Percentiles rank a stretch among this genome's conserved stretches.
These are phyloP conservation scores for Fagopyrum esculentum DNA, from an alignment of 148 eudicot genomes.

Conservation along the genomic window DNA sequence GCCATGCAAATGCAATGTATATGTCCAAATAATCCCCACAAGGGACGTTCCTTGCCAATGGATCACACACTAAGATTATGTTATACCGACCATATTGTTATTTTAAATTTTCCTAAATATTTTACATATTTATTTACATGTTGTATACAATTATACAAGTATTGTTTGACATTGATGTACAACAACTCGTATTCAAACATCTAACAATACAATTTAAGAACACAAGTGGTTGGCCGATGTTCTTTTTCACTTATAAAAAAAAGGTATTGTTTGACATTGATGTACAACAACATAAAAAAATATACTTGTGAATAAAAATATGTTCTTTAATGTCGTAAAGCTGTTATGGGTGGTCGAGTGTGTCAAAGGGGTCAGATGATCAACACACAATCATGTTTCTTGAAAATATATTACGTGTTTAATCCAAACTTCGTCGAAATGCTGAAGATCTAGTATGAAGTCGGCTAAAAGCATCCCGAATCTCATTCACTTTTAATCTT, in stretches of 20 bases:
- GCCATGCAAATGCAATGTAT: neutral
- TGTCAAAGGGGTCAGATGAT: no score
- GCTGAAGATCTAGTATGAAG: no score
- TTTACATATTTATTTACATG: neutral
- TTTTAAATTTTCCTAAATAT: neutral
- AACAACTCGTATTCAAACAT: neutral
- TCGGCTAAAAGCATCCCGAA: no score
- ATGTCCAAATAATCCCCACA: neutral
- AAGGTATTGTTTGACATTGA: neutral
- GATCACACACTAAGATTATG: neutral
- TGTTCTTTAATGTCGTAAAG: no score
- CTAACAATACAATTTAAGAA: neutral
- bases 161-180: conserved; percentile 3
- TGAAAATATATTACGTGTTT: no score
- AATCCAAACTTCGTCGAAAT: no score
- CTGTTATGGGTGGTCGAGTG: no score
- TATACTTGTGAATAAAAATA: no score
- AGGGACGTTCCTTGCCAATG: neutral
- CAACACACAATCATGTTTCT: no score
- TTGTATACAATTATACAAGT: neutral
- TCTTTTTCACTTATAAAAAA: neutral
- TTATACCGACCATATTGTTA: neutral
- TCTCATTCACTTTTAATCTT: no score
- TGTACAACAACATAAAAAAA: neutral
- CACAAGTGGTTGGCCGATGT: conserved; percentile 3